A percentile compares a stretch with the other conserved stretches of the same genome.
phyloP scores from a whole-genome alignment of 164 flowering plant species.

The Magnolia changhungtana region DNA sequence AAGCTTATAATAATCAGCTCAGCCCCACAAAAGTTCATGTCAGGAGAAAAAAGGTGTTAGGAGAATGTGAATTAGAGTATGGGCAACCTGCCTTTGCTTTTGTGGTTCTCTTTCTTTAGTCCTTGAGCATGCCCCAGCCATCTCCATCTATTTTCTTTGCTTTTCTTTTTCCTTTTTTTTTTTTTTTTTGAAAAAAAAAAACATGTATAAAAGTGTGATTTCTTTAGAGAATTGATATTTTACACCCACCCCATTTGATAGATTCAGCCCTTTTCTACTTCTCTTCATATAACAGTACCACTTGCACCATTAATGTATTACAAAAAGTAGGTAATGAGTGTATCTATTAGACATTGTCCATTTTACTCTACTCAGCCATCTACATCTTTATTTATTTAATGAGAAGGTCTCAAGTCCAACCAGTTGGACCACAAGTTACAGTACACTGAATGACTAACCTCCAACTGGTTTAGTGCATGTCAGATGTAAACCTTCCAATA shows the following conservation, averaged over 20 bases:
- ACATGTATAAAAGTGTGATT: constrained; percentile 13
- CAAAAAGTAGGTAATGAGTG: too few relatives aligned
- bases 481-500: too few relatives aligned
- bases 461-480: too few relatives aligned
- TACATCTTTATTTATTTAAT: too few relatives aligned
- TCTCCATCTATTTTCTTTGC: constrained; percentile 8
- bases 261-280: background rate
- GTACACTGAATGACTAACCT: too few relatives aligned
- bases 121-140: constrained; percentile 29
- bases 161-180: background rate
- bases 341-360: too few relatives aligned
- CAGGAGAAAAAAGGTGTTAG: constrained; percentile 45
- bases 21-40: constrained; percentile 45
- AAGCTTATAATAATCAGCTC: constrained; percentile 22
- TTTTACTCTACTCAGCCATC: too few relatives aligned
- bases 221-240: constrained; percentile 13
- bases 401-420: too few relatives aligned
- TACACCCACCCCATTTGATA: background rate
- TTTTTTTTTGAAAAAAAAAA: too few relatives aligned
- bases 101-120: constrained; percentile 20
- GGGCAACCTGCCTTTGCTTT: constrained; percentile 48
- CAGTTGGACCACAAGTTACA: too few relatives aligned
- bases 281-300: background rate
- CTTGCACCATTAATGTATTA: background rate
- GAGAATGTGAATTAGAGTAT: constrained; percentile 60